Evolutionary conservation across 1,139 yeast genomes (phyloP).

Genomic region (Sugiyamaella castrensis): DNA sequence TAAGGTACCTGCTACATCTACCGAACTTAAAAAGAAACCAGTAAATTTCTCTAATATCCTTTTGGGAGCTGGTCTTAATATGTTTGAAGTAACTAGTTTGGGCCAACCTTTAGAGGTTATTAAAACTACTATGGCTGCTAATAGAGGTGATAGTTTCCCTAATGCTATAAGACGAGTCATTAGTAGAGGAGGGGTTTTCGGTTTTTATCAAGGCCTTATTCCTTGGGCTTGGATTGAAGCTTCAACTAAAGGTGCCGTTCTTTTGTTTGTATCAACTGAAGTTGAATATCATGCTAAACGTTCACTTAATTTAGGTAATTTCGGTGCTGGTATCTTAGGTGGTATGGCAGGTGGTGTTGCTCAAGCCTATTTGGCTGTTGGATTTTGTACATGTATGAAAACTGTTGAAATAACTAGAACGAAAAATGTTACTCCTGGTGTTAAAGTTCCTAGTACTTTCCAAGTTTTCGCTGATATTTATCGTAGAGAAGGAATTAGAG

Average conservation of each 20-base stretch:
- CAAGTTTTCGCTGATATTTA: constrained; percentile 84
- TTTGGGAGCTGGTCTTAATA: constrained; percentile 88
- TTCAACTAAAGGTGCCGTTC: constrained; percentile 98
- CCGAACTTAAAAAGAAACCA: constrained; percentile 66
- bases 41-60: constrained; percentile 84
- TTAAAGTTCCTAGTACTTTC: constrained; percentile 69
- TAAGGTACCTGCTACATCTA: neutral
- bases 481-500: constrained; percentile 80
- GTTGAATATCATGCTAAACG: constrained; percentile 72
- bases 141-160: constrained; percentile 64
- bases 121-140: constrained; percentile 97
- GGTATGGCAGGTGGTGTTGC: constrained; percentile 95
- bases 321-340: constrained; percentile 87
- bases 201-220: constrained; percentile 94
- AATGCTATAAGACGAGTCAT: constrained; percentile 75
- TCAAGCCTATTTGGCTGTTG: constrained; percentile 95
- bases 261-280: constrained; percentile 88
- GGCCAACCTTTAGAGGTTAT: constrained; percentile 96
- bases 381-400: constrained; percentile 97
- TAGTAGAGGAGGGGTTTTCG: constrained; percentile 88
- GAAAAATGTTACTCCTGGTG: constrained; percentile 74
- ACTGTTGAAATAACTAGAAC: constrained; percentile 93
- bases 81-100: constrained; percentile 89
- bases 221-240: constrained; percentile 99
- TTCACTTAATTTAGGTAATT: constrained; percentile 61